Percentiles rank a stretch among this genome's conserved stretches.
Conservation (phyloP, 2,329 filamentous ascomycete genomes). For the Epichloe uncinata region DNA sequence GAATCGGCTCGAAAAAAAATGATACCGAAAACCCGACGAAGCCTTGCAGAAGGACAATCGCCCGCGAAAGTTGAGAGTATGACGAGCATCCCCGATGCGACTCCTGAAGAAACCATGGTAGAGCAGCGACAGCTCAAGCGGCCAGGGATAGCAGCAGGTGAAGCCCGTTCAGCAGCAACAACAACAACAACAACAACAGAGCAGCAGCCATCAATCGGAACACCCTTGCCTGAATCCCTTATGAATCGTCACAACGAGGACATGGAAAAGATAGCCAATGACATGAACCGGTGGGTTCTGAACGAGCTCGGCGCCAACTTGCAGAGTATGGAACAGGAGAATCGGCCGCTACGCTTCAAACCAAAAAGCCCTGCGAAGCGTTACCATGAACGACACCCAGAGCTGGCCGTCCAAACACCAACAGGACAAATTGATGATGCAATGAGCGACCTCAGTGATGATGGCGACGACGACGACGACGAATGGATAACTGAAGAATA, state of each 20-base stretch:
- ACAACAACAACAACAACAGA: background rate
- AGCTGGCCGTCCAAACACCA: constrained; percentile 9
- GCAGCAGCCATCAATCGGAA: constrained; percentile 9
- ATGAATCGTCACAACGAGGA: constrained; percentile 25
- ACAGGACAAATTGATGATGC: constrained; percentile 15
- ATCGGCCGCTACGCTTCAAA: constrained; percentile 30
- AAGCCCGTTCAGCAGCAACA: constrained; percentile 8
- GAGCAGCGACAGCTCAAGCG: constrained; percentile 20
- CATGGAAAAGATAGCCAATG: constrained; percentile 36
- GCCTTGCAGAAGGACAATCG: constrained; percentile 9
- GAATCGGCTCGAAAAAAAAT: constrained; percentile 33
- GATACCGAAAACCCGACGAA: constrained; percentile 9
- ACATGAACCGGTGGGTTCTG: constrained; percentile 47
- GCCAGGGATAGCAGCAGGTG: constrained; percentile 16
- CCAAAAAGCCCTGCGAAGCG: constrained; percentile 42
- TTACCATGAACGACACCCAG: constrained; percentile 43
- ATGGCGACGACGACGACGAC: constrained; percentile 35
- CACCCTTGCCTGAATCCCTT: constrained; percentile 21
- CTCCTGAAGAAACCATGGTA: constrained; percentile 3
- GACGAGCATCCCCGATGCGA: background rate
- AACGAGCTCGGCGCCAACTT: constrained; percentile 43
- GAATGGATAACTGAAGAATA: constrained; percentile 55
- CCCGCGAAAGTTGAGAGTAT: background rate
- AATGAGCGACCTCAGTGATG: constrained; percentile 27
- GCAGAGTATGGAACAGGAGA: constrained; percentile 31